Percentiles rank a stretch among this genome's conserved stretches.
phyloP scores from a whole-genome alignment of 2,329 filamentous ascomycete species.

The Biscogniauxia sp. region DNA sequence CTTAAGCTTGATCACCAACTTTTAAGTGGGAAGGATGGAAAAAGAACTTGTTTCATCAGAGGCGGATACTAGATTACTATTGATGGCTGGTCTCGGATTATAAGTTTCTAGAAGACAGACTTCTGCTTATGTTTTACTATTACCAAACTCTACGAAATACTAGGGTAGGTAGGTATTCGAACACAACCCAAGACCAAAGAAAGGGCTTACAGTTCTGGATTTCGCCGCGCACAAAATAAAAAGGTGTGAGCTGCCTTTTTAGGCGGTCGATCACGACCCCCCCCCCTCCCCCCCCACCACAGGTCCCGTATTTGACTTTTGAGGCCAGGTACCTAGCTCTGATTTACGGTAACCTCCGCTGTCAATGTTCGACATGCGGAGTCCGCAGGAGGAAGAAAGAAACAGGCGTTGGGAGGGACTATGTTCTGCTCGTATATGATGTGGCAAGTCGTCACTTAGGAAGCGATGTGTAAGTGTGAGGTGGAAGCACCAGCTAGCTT shows the following conservation, averaged over 20 bases:
- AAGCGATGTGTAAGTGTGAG: neutral
- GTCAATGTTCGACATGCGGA: neutral
- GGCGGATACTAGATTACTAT: too few species aligned
- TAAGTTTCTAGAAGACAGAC: neutral
- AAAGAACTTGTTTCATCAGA: too few species aligned
- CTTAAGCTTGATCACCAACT: too few species aligned
- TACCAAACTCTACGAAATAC: neutral
- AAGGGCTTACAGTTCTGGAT: neutral
- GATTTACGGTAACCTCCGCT: neutral
- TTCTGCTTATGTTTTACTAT: neutral
- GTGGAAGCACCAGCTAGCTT: neutral
- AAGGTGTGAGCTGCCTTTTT: too few species aligned
- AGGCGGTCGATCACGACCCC: neutral
- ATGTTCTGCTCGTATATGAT: neutral
- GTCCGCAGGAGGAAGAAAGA: neutral
- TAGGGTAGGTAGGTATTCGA: neutral
- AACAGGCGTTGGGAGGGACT: neutral
- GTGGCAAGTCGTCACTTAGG: neutral
- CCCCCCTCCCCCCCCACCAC: neutral
- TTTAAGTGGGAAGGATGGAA: too few species aligned
- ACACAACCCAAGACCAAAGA: neutral
- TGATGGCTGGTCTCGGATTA: too few species aligned
- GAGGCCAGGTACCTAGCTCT: neutral
- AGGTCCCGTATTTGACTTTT: neutral
- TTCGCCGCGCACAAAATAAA: too few species aligned